Conservation (phyloP, 129 eudicot species). For the Pittosporum tobira region DNA sequence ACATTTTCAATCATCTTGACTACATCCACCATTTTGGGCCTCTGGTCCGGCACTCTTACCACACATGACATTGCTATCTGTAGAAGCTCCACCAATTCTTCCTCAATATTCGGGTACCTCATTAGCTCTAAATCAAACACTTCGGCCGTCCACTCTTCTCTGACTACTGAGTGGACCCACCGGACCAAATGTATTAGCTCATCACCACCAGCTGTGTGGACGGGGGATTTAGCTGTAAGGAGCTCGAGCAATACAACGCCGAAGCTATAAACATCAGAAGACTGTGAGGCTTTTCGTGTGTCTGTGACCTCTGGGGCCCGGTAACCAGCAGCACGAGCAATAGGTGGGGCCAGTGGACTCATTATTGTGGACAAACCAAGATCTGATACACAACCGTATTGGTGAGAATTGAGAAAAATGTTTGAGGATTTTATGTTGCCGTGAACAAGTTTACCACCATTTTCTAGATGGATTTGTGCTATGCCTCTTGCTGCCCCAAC, state of each 20-base stretch:
- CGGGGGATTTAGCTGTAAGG: constrained; percentile 83
- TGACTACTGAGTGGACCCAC: constrained; percentile 96
- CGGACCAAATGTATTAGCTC: constrained; percentile 84
- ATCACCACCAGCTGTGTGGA: constrained; percentile 80
- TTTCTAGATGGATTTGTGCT: constrained; percentile 54
- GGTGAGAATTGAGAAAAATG: constrained; percentile 58
- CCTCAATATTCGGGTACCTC: constrained; percentile 76
- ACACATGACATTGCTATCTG: constrained; percentile 89
- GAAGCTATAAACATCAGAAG: constrained; percentile 85
- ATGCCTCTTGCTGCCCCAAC: constrained; percentile 88
- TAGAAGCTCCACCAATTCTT: constrained; percentile 87
- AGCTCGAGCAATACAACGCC: constrained; percentile 87
- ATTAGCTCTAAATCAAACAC: constrained; percentile 84
- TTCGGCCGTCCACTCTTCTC: constrained; percentile 98
- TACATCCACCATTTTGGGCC: constrained; percentile 79
- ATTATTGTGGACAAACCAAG: constrained; percentile 74
- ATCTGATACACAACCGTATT: constrained; percentile 68
- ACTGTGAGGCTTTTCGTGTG: constrained; percentile 71
- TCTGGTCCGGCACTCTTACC: constrained; percentile 59
- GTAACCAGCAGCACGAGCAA: constrained; percentile 93
- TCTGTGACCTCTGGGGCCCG: constrained; percentile 93
- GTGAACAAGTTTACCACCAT: constrained; percentile 69
- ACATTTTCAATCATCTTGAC: constrained; percentile 73
- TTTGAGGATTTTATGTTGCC: constrained; percentile 93
- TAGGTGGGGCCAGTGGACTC: constrained; percentile 67